Evolutionary conservation across 805 yeast genomes (phyloP).

Genomic region (Scheffersomyces ergatensis): DNA sequence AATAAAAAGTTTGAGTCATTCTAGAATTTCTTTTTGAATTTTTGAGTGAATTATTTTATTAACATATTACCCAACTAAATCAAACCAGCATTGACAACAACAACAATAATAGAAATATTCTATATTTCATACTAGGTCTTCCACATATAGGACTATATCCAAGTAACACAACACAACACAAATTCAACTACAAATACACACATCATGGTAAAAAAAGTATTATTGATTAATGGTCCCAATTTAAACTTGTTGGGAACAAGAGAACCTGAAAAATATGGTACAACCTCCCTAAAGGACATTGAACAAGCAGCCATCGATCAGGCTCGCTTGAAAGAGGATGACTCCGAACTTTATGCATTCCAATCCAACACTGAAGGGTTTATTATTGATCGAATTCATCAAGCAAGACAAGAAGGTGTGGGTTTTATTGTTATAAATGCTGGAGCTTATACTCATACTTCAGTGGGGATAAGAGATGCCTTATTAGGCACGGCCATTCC

Average conservation of each 20-base stretch:
- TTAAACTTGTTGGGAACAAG: conserved; percentile 47
- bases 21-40: background rate
- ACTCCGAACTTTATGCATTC: conserved; percentile 28
- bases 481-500: conserved; percentile 48
- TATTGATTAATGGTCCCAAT: conserved; percentile 50
- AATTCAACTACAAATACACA: no score
- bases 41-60: no score
- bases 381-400: conserved; percentile 46
- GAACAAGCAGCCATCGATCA: conserved; percentile 39
- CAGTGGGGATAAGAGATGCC: conserved; percentile 51
- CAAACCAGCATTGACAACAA: no score
- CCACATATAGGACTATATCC: no score
- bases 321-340: conserved; percentile 26
- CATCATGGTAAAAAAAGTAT: conserved; percentile 38
- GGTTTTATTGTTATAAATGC: conserved; percentile 49
- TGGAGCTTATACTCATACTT: conserved; percentile 53
- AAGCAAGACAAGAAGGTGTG: conserved; percentile 41
- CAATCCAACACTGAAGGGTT: conserved; percentile 48
- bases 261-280: conserved; percentile 52
- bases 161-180: no score
- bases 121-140: no score
- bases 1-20: background rate
- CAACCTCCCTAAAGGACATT: conserved; percentile 41
- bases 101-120: no score
- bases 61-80: no score